Percentiles rank a stretch among this genome's conserved stretches.
phyloP scores from a whole-genome alignment of 2,329 filamentous ascomycete genomes.

The Cordyceps javanica region DNA sequence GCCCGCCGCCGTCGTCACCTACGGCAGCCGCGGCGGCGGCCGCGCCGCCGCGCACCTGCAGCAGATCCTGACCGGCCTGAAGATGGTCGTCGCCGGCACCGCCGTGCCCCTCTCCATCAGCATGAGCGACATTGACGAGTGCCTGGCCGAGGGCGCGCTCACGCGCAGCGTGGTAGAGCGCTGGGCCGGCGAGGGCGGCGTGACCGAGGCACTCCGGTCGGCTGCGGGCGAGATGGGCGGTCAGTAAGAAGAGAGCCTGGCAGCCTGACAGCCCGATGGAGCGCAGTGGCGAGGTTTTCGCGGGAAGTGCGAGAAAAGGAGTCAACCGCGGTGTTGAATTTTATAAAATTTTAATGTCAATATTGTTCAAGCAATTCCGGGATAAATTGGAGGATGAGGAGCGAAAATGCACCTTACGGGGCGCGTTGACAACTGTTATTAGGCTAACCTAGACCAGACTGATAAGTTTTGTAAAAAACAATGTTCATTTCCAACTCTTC shows the following conservation, averaged over 20 bases:
- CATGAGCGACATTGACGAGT: not conserved
- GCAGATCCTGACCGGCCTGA: constrained; percentile 16
- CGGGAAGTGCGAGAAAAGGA: no score
- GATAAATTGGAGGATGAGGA: no score
- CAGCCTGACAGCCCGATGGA: no score
- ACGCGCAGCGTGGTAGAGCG: not conserved
- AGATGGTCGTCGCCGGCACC: constrained; percentile 7
- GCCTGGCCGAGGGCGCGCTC: not conserved
- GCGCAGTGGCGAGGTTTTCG: no score
- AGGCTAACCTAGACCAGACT: not conserved
- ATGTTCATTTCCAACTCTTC: not conserved
- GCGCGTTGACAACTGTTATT: no score
- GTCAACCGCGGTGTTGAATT: no score
- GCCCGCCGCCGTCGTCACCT: constrained; percentile 46
- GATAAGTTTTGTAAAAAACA: not conserved
- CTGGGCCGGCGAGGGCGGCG: not conserved
- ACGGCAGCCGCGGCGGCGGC: constrained; percentile 41
- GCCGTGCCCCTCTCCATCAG: not conserved
- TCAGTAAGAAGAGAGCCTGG: no score
- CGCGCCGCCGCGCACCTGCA: constrained; percentile 16
- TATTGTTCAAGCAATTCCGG: no score
- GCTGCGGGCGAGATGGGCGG: not conserved
- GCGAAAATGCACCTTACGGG: no score
- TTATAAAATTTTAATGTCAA: no score
- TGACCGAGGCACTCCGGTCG: not conserved